Percentiles rank a stretch among this genome's conserved stretches.
Evolutionary conservation across 2,329 filamentous ascomycete species (phyloP).

Genomic region (Metarhizium humberi): DNA sequence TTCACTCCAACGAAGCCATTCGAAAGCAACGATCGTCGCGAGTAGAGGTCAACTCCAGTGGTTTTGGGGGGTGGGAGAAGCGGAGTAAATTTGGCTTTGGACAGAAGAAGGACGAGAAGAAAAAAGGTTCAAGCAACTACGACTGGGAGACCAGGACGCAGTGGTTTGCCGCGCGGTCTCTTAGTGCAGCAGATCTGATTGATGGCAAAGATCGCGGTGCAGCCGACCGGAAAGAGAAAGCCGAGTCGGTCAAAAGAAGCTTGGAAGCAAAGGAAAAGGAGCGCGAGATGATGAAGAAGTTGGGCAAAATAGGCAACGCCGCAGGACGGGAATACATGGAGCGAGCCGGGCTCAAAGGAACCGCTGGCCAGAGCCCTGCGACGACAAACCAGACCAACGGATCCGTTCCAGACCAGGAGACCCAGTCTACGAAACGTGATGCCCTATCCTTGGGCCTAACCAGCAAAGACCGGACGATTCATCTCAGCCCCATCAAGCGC

Average conservation of each 20-base stretch:
- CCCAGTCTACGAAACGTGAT: constrained; percentile 26
- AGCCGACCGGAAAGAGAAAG: constrained; percentile 49
- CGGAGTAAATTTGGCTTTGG: constrained; percentile 17
- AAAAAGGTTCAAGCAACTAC: constrained; percentile 30
- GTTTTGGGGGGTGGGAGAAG: constrained; percentile 28
- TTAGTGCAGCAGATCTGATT: constrained; percentile 51
- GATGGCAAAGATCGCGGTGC: constrained; percentile 53
- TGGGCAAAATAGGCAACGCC: constrained; percentile 54
- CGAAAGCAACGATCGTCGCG: constrained; percentile 56
- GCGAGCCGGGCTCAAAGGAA: constrained; percentile 16
- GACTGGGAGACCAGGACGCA: constrained; percentile 50
- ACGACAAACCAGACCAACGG: not conserved
- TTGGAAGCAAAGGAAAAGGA: constrained; percentile 63
- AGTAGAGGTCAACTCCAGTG: constrained; percentile 71
- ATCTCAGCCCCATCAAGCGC: constrained; percentile 51
- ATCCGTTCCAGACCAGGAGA: constrained; percentile 13
- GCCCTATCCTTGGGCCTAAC: constrained; percentile 27
- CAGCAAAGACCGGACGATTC: constrained; percentile 33
- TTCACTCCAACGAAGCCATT: constrained; percentile 76
- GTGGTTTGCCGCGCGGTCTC: constrained; percentile 41
- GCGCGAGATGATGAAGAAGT: constrained; percentile 58
- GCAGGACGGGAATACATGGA: constrained; percentile 65
- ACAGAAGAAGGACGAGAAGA: constrained; percentile 10
- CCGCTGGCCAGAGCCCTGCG: not conserved
- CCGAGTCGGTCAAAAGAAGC: constrained; percentile 56